phyloP scores from a whole-genome alignment of 1,284 basidiomycete genomes.

The Fomitopsis betulina region DNA sequence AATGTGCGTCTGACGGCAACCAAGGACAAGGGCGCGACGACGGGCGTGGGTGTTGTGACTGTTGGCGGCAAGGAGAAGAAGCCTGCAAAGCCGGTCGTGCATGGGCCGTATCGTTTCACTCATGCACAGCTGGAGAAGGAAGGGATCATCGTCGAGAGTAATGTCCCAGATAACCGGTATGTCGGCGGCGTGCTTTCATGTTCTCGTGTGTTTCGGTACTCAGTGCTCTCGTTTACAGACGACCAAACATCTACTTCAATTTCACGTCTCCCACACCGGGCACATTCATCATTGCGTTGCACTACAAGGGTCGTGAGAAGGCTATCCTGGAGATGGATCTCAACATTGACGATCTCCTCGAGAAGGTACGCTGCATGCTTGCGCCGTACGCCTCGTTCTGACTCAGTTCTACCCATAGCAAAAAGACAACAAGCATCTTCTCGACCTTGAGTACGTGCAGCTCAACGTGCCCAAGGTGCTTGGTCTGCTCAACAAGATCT shows the following conservation, averaged over 20 bases:
- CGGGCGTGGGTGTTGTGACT: constrained; percentile 90
- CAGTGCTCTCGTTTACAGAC: constrained; percentile 41
- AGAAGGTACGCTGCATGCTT: constrained; percentile 61
- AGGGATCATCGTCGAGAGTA: constrained; percentile 98
- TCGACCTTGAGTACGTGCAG: constrained; percentile 98
- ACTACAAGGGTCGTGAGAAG: constrained; percentile 99
- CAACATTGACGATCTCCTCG: constrained; percentile 97
- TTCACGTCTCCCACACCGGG: constrained; percentile 97
- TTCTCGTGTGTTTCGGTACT: neutral
- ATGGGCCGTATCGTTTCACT: constrained; percentile 96
- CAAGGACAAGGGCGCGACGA: constrained; percentile 81
- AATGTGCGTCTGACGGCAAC: constrained; percentile 90
- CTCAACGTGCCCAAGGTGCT: constrained; percentile 95
- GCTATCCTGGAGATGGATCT: constrained; percentile 99
- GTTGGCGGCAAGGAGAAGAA: constrained; percentile 99
- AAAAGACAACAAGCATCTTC: constrained; percentile 95
- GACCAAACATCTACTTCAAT: constrained; percentile 98
- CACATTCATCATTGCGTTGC: constrained; percentile 97
- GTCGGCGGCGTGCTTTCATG: constrained; percentile 23
- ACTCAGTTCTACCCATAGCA: constrained; percentile 52
- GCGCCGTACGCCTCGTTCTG: constrained; percentile 9
- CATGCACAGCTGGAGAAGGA: constrained; percentile 99
- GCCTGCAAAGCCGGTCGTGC: constrained; percentile 74
- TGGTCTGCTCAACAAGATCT: constrained; percentile 87
- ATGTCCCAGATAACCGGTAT: constrained; percentile 95